phyloP scores from a whole-genome alignment of 495 filamentous ascomycete genomes.

The Neurospora sp. region DNA sequence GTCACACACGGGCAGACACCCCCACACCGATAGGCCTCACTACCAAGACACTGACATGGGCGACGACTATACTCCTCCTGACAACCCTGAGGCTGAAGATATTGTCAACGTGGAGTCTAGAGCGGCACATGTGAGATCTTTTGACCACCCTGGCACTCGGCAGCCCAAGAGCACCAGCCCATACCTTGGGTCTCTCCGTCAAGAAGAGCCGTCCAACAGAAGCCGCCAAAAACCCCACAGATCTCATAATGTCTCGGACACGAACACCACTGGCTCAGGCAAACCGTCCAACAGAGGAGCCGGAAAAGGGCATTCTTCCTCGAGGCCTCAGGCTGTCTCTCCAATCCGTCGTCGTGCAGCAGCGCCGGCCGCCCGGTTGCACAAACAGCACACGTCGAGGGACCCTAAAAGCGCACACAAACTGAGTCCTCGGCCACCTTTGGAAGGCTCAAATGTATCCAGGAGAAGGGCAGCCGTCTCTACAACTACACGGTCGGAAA shows the following conservation, averaged over 20 bases:
- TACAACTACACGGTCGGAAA: not conserved
- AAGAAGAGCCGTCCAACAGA: not conserved
- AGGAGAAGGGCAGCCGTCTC: not conserved
- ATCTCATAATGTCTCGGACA: not conserved
- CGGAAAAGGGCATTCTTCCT: not conserved
- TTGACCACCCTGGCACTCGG: not conserved
- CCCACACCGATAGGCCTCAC: not conserved
- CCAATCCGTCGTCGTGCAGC: not conserved
- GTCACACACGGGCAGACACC: not conserved
- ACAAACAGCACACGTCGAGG: not conserved
- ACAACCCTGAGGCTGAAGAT: not conserved
- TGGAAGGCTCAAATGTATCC: not conserved
- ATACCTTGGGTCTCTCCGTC: not conserved
- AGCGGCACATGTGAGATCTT: not conserved
- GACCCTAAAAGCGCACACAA: not conserved
- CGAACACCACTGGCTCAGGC: not conserved
- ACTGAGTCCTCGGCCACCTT: slow-evolving; percentile 1
- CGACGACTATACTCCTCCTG: not conserved
- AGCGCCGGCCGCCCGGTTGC: not conserved
- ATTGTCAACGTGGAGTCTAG: not conserved
- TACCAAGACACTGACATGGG: not conserved
- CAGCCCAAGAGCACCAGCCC: not conserved
- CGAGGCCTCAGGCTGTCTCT: not conserved
- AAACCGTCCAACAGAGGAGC: not conserved
- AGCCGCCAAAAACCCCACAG: not conserved